phyloP scores from a whole-genome alignment of 176 grass and related monocot genomes.

The Aegilops tauschii region DNA sequence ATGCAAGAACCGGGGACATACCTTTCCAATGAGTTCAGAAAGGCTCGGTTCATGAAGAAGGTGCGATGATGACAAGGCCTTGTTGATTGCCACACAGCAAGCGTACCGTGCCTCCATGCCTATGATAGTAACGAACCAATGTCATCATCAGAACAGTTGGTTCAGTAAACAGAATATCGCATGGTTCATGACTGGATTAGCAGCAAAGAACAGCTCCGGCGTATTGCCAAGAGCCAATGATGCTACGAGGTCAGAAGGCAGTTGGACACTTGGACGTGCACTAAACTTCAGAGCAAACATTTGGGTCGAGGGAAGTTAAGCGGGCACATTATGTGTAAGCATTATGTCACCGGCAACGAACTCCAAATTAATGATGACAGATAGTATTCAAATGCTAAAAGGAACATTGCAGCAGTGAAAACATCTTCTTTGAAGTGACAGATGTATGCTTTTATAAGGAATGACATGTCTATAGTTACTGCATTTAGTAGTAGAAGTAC shows the following conservation, averaged over 20 bases:
- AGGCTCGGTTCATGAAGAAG: constrained; percentile 64
- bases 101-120: constrained; percentile 74
- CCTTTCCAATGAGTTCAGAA: constrained; percentile 58
- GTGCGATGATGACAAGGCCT: constrained; percentile 59
- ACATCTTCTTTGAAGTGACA: background rate
- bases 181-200: background rate
- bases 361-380: background rate
- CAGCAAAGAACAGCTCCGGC: background rate
- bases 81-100: constrained; percentile 72
- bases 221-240: background rate
- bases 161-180: background rate
- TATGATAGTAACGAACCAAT: constrained; percentile 33
- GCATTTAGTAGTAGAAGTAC: background rate
- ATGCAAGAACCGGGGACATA: constrained; percentile 18
- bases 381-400: background rate
- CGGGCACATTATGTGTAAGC: background rate
- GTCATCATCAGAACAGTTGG: background rate
- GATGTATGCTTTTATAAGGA: background rate
- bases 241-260: background rate
- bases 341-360: background rate
- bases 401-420: background rate
- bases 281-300: background rate
- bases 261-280: background rate
- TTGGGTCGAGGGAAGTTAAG: background rate
- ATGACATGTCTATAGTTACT: background rate